Evolutionary conservation across 2,329 filamentous ascomycete species (phyloP).

Genomic region (Colletotrichum melonis): DNA sequence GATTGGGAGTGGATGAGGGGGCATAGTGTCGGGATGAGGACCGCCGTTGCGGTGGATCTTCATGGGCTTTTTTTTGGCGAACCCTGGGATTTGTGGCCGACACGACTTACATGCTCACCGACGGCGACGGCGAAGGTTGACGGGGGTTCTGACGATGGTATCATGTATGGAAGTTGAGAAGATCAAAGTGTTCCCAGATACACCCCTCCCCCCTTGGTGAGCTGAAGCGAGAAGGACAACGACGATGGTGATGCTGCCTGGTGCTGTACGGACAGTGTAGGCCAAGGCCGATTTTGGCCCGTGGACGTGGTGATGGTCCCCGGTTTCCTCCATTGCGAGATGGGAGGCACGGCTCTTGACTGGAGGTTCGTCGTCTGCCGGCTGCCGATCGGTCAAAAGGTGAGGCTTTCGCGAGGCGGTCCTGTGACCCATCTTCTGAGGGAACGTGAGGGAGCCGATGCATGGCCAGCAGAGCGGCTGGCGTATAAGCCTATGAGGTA

Average conservation of each 20-base stretch:
- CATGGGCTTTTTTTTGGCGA: background rate
- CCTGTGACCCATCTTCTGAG: constrained; percentile 19
- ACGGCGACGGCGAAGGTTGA: constrained; percentile 8
- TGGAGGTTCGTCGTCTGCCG: constrained; percentile 25
- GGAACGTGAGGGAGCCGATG: constrained; percentile 30
- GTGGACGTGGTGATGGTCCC: constrained; percentile 10
- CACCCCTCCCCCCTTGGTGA: constrained; percentile 7
- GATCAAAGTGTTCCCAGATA: background rate
- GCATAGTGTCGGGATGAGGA: background rate
- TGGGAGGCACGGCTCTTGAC: background rate
- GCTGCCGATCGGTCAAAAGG: constrained; percentile 23
- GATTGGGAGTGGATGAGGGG: background rate
- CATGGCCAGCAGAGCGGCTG: background rate
- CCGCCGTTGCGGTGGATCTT: background rate
- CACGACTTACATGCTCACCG: constrained; percentile 12
- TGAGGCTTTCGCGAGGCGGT: constrained; percentile 30
- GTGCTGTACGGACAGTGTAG: background rate
- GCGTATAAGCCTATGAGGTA: background rate
- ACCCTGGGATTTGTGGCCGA: background rate
- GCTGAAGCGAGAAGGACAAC: constrained; percentile 18
- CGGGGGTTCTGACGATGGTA: background rate
- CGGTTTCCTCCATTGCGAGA: background rate
- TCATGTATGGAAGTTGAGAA: background rate
- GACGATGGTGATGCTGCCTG: constrained; percentile 1
- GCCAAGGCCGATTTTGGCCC: constrained; percentile 2